phyloP scores from a whole-genome alignment of 225 moss, liverwort and hornwort species.

The Neckera pumila region DNA sequence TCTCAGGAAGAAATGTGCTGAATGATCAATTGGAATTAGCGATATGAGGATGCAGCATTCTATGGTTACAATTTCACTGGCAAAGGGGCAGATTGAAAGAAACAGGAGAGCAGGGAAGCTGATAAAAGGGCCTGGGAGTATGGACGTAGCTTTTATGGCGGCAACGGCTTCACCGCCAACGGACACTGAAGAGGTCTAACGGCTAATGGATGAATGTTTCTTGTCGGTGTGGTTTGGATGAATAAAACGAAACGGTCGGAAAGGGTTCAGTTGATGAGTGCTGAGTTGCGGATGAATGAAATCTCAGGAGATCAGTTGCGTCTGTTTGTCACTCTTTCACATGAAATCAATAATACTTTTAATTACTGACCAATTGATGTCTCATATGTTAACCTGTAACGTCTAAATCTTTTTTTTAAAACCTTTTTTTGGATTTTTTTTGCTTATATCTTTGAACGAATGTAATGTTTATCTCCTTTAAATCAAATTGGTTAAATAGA shows the following conservation, averaged over 20 bases:
- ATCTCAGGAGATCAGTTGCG: background rate
- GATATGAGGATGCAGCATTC: background rate
- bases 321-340: background rate
- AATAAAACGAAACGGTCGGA: background rate
- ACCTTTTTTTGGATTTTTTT: background rate
- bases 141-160: background rate
- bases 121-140: background rate
- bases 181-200: conserved; percentile 1
- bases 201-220: background rate
- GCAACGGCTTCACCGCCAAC: conserved; percentile 17
- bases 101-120: background rate
- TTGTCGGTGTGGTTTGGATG: background rate
- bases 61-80: no score
- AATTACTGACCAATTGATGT: background rate
- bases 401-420: background rate
- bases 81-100: fast-evolving
- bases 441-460: background rate
- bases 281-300: background rate
- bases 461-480: no score
- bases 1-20: background rate
- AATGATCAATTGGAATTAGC: background rate
- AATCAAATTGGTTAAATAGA: no score
- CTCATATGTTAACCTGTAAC: background rate
- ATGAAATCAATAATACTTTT: background rate
- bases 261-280: background rate